A percentile compares a stretch with the other conserved stretches of the same genome.
Conservation (phyloP, 2,329 filamentous ascomycete genomes). For the Sclerotinia trifoliorum region DNA sequence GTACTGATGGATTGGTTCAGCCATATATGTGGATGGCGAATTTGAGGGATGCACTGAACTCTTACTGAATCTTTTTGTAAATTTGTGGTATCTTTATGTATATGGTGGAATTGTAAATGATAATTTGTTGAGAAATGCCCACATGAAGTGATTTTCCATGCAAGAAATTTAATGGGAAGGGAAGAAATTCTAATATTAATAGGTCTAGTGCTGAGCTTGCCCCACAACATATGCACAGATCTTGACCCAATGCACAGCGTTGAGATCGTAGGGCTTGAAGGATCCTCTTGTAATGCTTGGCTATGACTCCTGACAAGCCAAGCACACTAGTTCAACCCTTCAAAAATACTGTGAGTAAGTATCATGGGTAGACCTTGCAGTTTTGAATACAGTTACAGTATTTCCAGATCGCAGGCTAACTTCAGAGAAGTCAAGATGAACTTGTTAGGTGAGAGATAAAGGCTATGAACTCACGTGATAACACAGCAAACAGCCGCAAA, state of each 20-base stretch:
- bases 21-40: constrained; percentile 25
- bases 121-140: neutral
- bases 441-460: neutral
- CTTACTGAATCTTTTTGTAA: neutral
- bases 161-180: neutral
- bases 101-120: neutral
- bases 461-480: neutral
- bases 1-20: constrained; percentile 52
- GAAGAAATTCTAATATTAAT: neutral
- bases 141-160: neutral
- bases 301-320: neutral
- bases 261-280: neutral
- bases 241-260: neutral
- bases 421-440: neutral
- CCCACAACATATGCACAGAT: neutral
- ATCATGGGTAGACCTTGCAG: no score
- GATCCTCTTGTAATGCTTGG: neutral
- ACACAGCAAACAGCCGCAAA: neutral
- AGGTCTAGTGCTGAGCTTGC: neutral
- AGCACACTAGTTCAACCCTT: neutral
- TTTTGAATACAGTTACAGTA: neutral
- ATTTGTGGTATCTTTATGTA: neutral
- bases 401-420: neutral
- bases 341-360: neutral
- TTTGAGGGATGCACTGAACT: constrained; percentile 19